Evolutionary conservation across 176 grass and related monocot genomes (phyloP).

Genomic region (Aegilops bicornis): DNA sequence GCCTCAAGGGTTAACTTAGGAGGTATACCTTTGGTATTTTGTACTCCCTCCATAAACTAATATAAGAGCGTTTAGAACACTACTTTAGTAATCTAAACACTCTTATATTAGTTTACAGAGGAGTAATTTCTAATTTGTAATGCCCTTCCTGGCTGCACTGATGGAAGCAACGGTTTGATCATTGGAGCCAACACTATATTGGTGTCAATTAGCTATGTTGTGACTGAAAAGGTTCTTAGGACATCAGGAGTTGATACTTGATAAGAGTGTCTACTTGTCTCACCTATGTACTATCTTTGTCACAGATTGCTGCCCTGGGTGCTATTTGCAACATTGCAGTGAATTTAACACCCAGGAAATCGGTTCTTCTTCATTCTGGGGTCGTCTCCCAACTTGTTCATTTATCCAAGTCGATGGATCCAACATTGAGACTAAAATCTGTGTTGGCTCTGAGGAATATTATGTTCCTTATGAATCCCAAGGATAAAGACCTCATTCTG

Average conservation of each 20-base stretch:
- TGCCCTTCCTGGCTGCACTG: neutral
- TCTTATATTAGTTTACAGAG: too few relatives aligned
- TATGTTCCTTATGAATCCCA: conserved; percentile 84
- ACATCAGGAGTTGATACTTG: neutral
- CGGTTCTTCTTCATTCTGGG: conserved; percentile 72
- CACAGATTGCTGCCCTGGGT: conserved; percentile 80
- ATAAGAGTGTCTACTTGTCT: neutral
- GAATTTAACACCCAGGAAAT: conserved; percentile 76
- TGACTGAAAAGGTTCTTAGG: conserved; percentile 13
- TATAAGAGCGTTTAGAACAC: too few relatives aligned
- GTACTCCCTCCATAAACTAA: too few relatives aligned
- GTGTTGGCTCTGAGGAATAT: conserved; percentile 86
- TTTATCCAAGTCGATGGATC: conserved; percentile 85
- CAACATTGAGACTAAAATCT: conserved; percentile 79
- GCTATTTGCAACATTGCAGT: conserved; percentile 92
- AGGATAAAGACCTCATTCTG: conserved; percentile 84
- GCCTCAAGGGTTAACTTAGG: neutral
- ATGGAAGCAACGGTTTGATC: conserved; percentile 6
- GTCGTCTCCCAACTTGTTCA: conserved; percentile 72
- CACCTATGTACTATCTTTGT: conserved; percentile 7
- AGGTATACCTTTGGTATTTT: neutral
- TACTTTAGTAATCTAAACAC: too few relatives aligned
- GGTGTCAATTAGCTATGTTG: conserved; percentile 5
- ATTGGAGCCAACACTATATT: conserved; percentile 11
- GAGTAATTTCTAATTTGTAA: neutral